phyloP scores from a whole-genome alignment of 164 flowering plant species.

The Aristolochia contorta region DNA sequence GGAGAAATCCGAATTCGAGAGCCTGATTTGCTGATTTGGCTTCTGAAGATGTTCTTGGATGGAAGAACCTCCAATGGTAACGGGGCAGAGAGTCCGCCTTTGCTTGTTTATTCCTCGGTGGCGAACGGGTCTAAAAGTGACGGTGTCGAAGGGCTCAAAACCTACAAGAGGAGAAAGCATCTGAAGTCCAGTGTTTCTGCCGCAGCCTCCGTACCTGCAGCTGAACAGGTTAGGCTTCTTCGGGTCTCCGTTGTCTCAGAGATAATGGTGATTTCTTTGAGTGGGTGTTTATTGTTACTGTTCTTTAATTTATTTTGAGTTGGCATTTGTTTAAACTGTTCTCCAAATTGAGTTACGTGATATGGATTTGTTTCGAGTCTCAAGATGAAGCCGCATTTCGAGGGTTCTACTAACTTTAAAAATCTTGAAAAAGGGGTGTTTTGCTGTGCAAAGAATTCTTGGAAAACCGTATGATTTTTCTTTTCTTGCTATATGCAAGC shows the following conservation, averaged over 20 bases:
- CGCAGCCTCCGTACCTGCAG: neutral
- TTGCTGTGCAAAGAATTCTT: too few relatives aligned
- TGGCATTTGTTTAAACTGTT: neutral
- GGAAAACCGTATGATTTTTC: too few relatives aligned
- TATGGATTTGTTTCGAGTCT: neutral
- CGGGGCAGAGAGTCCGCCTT: too few relatives aligned
- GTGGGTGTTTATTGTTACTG: neutral
- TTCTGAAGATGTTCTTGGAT: too few relatives aligned
- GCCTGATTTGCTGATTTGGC: too few relatives aligned
- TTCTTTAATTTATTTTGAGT: neutral
- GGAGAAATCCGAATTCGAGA: too few relatives aligned
- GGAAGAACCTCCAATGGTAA: too few relatives aligned
- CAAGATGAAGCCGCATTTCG: too few relatives aligned
- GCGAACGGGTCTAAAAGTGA: neutral
- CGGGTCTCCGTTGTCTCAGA: neutral
- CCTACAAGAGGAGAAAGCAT: slow-evolving; percentile 6
- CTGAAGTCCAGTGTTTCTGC: neutral
- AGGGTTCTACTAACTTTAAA: too few relatives aligned
- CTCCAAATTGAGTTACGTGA: neutral
- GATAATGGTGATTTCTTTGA: neutral
- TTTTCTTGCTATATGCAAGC: too few relatives aligned
- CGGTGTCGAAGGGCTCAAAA: slow-evolving; percentile 2
- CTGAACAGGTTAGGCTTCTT: neutral
- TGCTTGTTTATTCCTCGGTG: too few relatives aligned
- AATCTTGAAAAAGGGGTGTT: neutral